A percentile compares a stretch with the other conserved stretches of the same genome.
phyloP scores from a whole-genome alignment of 441 rosid genomes.

The Francoa sonchifolia region DNA sequence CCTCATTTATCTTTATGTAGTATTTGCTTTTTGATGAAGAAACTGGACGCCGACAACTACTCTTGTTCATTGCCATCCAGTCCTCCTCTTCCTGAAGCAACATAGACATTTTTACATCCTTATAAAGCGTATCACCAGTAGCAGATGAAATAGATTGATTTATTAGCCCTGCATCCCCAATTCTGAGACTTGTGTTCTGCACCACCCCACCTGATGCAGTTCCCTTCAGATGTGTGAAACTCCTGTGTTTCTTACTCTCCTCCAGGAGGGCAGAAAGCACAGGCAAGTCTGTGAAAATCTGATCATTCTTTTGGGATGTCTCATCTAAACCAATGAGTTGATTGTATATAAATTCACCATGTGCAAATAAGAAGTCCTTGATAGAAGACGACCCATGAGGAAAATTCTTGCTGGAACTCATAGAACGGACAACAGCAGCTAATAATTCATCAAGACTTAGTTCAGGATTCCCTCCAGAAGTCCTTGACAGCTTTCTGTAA shows the following conservation, averaged over 20 bases:
- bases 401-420: conserved; percentile 51
- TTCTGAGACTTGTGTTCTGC: conserved; percentile 25
- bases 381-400: conserved; percentile 37
- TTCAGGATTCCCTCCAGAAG: conserved; percentile 57
- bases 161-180: conserved; percentile 15
- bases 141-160: conserved; percentile 13
- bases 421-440: conserved; percentile 53
- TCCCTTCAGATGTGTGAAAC: conserved; percentile 14
- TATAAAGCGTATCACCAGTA: conserved; percentile 34
- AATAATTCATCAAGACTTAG: conserved; percentile 62
- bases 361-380: conserved; percentile 50
- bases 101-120: conserved; percentile 40
- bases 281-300: conserved; percentile 36
- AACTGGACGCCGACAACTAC: conserved; percentile 27
- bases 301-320: conserved; percentile 38
- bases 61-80: conserved; percentile 40
- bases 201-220: conserved; percentile 20
- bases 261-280: conserved; percentile 50
- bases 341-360: conserved; percentile 68
- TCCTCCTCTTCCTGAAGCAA: conserved; percentile 55
- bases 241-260: conserved; percentile 24
- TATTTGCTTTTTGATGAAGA: conserved; percentile 31
- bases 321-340: conserved; percentile 69
- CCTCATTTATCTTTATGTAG: conserved; percentile 67
- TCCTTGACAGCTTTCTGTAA: conserved; percentile 46